phyloP scores from a whole-genome alignment of 306 rosid genomes.

The Arachis hypogaea region DNA sequence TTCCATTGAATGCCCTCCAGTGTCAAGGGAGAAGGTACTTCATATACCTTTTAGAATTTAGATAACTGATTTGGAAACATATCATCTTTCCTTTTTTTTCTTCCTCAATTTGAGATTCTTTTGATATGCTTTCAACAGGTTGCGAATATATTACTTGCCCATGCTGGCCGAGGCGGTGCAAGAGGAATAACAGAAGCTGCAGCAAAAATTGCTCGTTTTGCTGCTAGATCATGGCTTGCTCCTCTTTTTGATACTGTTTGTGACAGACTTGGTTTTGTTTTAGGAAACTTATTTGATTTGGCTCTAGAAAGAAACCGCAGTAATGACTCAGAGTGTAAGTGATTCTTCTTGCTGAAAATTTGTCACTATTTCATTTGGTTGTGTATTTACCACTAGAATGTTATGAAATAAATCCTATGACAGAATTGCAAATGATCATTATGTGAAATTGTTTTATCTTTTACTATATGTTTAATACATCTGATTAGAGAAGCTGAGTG shows the following conservation, averaged over 20 bases:
- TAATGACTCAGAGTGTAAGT: slow-evolving; percentile 70
- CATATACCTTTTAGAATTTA: background rate
- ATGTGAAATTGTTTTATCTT: slow-evolving; percentile 11
- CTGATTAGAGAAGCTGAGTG: slow-evolving; percentile 35
- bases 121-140: slow-evolving; percentile 57
- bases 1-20: slow-evolving; percentile 89
- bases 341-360: slow-evolving; percentile 32
- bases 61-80: slow-evolving; percentile 2
- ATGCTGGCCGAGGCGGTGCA: slow-evolving; percentile 88
- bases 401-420: background rate
- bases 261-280: slow-evolving; percentile 90
- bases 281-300: slow-evolving; percentile 87
- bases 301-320: slow-evolving; percentile 71
- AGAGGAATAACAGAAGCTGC: slow-evolving; percentile 91
- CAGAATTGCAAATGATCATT: background rate
- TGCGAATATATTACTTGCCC: slow-evolving; percentile 96
- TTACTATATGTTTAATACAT: slow-evolving; percentile 10
- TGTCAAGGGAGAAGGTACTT: slow-evolving; percentile 92
- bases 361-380: background rate
- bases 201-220: slow-evolving; percentile 98
- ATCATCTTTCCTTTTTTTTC: background rate
- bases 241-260: slow-evolving; percentile 98
- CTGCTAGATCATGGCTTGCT: slow-evolving; percentile 96
- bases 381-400: background rate
- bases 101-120: slow-evolving; percentile 27